These are phyloP conservation scores for Tetrapisispora taiwanensis DNA, from an alignment of 805 yeast genomes.

Conservation along the genomic window DNA sequence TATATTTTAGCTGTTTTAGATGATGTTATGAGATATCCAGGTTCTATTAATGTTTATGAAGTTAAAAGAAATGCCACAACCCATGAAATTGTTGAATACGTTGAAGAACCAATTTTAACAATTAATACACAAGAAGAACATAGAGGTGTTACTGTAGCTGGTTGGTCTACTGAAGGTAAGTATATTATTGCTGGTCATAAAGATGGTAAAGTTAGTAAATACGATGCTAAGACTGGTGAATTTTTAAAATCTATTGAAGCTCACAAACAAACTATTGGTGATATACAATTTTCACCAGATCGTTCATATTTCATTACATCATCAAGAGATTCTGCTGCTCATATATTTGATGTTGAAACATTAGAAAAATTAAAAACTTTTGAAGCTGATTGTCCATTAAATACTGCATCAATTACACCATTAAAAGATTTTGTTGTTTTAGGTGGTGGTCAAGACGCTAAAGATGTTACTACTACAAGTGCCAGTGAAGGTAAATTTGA, in stretches of 20 bases:
- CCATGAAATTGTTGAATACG: slow-evolving; percentile 28
- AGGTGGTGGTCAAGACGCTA: slow-evolving; percentile 99
- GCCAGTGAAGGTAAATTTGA: slow-evolving; percentile 92
- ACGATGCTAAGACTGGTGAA: slow-evolving; percentile 55
- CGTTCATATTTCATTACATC: slow-evolving; percentile 83
- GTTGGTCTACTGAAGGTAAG: slow-evolving; percentile 71
- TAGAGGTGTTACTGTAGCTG: slow-evolving; percentile 67
- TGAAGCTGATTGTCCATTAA: slow-evolving; percentile 86
- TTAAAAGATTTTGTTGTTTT: slow-evolving; percentile 82
- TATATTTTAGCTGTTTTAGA: slow-evolving; percentile 72
- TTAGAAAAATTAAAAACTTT: slow-evolving; percentile 63
- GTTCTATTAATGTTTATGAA: slow-evolving; percentile 61
- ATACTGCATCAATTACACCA: slow-evolving; percentile 91
- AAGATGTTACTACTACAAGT: slow-evolving; percentile 95
- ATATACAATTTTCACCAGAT: slow-evolving; percentile 82
- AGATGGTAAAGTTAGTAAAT: slow-evolving; percentile 77
- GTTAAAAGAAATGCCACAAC: slow-evolving; percentile 38
- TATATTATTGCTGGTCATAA: slow-evolving; percentile 79
- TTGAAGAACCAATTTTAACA: slow-evolving; percentile 44
- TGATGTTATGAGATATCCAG: slow-evolving; percentile 82
- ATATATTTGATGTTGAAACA: slow-evolving; percentile 66
- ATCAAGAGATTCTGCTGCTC: slow-evolving; percentile 83
- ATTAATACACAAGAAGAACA: slow-evolving; percentile 53
- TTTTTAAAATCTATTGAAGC: slow-evolving; percentile 46
- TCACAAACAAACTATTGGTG: slow-evolving; percentile 76